Evolutionary conservation across 2,329 filamentous ascomycete species (phyloP), one percentile per base, ranked within the genome.

Genomic region (Xylariomycetidae sp.): DNA sequence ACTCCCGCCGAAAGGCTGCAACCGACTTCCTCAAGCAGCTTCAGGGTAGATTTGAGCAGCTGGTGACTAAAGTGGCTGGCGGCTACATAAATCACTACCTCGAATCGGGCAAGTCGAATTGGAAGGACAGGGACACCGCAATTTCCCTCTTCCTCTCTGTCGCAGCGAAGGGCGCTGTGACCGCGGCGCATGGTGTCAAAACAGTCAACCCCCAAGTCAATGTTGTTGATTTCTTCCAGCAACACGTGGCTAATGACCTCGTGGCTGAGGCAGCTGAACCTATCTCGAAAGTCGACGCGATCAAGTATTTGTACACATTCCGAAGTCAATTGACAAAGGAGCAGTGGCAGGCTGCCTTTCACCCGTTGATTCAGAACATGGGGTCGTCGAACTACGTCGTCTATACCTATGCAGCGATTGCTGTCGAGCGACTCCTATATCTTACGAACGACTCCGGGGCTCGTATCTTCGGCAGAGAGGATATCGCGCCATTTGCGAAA

Each of bases 91-190:
- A 83, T 41, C 85, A 89, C 59, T 95, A 94, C 57, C 72, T 98
- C 17, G 73, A 84, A 34, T 88, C 88, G 52, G 74, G 80, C 35
- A 85, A 85, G 59, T 70, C 73, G 13, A 88, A 95, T 58, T 98
- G 92, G 92, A 94, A 94, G 62, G 82, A 88, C 30, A 98, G 98
- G 67, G 92, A 98, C 55, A 97, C 90, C 1, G 92, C 92, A n/a
- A 83, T 96, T 37, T 97, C 97, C 54, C 77, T 98, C 12, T 98
- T 94, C 69, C 80, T 92, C 23, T 88, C 92, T 4, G 88, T 97
- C 49, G 92, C 92, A 12, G 88, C 89, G 25, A 95, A 94, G 66
- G 92, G 92, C 34, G 77, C 80, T 19, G 81, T 90, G 19, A 97
- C 92, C 3, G 77, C 88, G 6, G 85, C 81, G 0, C 87, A 94